Evolutionary conservation across 1,284 basidiomycete genomes (phyloP), one percentile per base, ranked within the genome.

Genomic region (Cryptococcus jaspeensis): DNA sequence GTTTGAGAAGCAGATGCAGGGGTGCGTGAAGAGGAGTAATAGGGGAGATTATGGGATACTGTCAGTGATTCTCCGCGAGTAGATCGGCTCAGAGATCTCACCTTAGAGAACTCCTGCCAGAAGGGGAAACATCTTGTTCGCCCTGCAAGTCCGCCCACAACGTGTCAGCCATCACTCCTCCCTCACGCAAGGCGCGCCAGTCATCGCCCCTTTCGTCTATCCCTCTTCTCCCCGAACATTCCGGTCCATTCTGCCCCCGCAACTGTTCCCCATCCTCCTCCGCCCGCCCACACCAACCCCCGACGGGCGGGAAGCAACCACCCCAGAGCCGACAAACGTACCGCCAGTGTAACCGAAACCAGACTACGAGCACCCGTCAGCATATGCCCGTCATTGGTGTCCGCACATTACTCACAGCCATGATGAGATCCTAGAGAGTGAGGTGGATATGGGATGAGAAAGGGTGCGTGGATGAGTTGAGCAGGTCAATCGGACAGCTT

Each of bases 51-150:
- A n/a, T n/a, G n/a, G n/a, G n/a, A n/a, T n/a, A n/a, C n/a, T n/a
- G n/a, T n/a, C n/a, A n/a, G n/a, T n/a, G n/a, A n/a, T n/a, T n/a
- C n/a, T n/a, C n/a, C 28, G 28, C 28, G 9, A 9, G 28, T 32
- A 32, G 28, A 32, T n/a, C n/a, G n/a, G n/a, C n/a, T n/a, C n/a
- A n/a, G n/a, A n/a, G n/a, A 9, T 4, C 28, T 32, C 60, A 88
- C 89, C 75, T 89, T 90, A 63, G 86, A 83, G 79, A 92, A 90
- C 72, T 90, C 89, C 71, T 94, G 91, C 92, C 93, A 97, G 79
- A 89, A 91, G 6, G 85, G 82, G 78, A 94, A 94, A 80, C 93
- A 97, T 69, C 91, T 85, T 65, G 90, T 87, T 70, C 87, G 86
- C 70, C 90, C 90, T 92, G 69, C 51, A 51, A 35, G 43, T 56